phyloP scores from a whole-genome alignment of 495 filamentous ascomycete genomes.

The Lophiostoma macrostomum region DNA sequence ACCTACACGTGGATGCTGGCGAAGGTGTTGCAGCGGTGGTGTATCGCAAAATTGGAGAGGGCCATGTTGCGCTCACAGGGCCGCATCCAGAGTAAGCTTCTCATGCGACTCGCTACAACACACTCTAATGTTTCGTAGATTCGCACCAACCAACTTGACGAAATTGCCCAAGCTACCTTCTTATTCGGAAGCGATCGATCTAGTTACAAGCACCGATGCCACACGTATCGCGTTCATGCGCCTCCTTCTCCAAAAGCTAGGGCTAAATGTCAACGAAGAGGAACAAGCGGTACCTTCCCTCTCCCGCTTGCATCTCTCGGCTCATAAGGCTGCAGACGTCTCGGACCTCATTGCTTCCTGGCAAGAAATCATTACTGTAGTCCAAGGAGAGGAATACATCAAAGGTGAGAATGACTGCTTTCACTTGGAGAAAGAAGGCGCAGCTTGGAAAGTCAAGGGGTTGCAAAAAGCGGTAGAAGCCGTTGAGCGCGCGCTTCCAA shows the following conservation, averaged over 20 bases:
- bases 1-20: constrained; percentile 75
- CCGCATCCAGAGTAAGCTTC: constrained; percentile 86
- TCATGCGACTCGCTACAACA: not conserved
- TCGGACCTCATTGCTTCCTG: constrained; percentile 64
- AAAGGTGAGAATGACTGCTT: constrained; percentile 86
- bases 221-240: constrained; percentile 73
- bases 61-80: constrained; percentile 74
- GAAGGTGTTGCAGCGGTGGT: constrained; percentile 71
- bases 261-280: constrained; percentile 69
- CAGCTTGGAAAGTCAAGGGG: constrained; percentile 59
- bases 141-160: constrained; percentile 75
- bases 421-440: constrained; percentile 59
- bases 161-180: constrained; percentile 58
- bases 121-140: constrained; percentile 50
- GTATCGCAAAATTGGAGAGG: constrained; percentile 85
- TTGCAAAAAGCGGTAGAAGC: constrained; percentile 51
- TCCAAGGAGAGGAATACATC: constrained; percentile 70
- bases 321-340: constrained; percentile 60
- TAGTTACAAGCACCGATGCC: constrained; percentile 67
- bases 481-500: constrained; percentile 16
- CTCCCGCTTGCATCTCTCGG: constrained; percentile 81
- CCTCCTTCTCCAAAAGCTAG: constrained; percentile 78
- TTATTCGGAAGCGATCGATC: constrained; percentile 66
- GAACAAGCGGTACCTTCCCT: constrained; percentile 71
- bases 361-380: constrained; percentile 63